Evolutionary conservation across 164 flowering plant genomes (phyloP).

Genomic region (grape (Vitis vinifera)): ASM3070453v1 NC_081813.1:9708001-9708500

Average conservation of each 20-base stretch:
- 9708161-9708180: no score
- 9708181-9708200: no score
- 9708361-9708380: slow-evolving; percentile 17
- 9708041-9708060: slow-evolving; percentile 48
- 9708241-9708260: slow-evolving; percentile 34
- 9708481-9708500: no score
- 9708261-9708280: slow-evolving; percentile 22
- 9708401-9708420: slow-evolving; percentile 23
- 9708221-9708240: slow-evolving; percentile 3
- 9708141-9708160: no score
- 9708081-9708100: slow-evolving; percentile 63
- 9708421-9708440: slow-evolving; percentile 29
- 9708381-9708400: slow-evolving; percentile 30
- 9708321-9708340: slow-evolving; percentile 12
- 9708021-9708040: slow-evolving; percentile 39
- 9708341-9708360: slow-evolving; percentile 22
- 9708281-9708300: slow-evolving; percentile 20
- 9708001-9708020: slow-evolving; percentile 59
- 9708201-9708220: no score
- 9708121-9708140: slow-evolving; percentile 20
- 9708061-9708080: slow-evolving; percentile 41
- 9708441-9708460: slow-evolving; percentile 40
- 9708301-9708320: slow-evolving; percentile 33
- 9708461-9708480: slow-evolving; percentile 20
- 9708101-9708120: slow-evolving; percentile 59